These are phyloP conservation scores for Conringia planisiliqua DNA, from an alignment of 345 rosid genomes.

Conservation along the genomic window DNA sequence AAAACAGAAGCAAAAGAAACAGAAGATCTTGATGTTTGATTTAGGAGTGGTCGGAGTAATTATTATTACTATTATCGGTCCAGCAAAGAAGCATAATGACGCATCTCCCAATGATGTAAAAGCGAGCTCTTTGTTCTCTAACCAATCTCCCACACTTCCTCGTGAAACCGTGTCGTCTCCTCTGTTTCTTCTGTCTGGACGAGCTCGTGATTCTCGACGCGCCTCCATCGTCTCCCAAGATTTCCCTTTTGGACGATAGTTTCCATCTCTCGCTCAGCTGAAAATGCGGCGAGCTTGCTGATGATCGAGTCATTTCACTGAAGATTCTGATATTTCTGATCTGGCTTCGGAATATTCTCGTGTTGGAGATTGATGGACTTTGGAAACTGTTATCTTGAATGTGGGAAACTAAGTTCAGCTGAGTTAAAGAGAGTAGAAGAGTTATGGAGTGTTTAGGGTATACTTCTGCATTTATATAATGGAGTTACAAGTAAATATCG, in stretches of 20 bases:
- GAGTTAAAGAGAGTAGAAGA: neutral
- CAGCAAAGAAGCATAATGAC: constrained; percentile 90
- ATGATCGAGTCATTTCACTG: constrained; percentile 1
- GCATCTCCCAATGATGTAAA: constrained; percentile 89
- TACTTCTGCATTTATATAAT: constrained; percentile 22
- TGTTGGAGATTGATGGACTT: neutral
- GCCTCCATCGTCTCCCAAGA: constrained; percentile 17
- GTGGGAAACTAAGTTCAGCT: neutral
- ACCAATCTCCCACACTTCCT: constrained; percentile 80
- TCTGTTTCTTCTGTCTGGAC: constrained; percentile 27
- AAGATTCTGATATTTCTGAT: neutral
- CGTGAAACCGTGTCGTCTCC: constrained; percentile 53
- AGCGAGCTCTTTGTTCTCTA: constrained; percentile 82
- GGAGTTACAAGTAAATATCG: neutral
- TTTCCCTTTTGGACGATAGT: constrained; percentile 45
- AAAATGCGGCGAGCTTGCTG: constrained; percentile 24
- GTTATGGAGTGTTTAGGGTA: constrained; percentile 1
- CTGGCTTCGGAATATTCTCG: too few species aligned
- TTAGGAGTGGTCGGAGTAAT: constrained; percentile 35
- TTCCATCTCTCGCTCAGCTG: constrained; percentile 52
- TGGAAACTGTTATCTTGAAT: neutral
- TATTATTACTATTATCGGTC: constrained; percentile 63
- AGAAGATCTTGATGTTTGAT: neutral
- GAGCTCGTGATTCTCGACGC: constrained; percentile 31
- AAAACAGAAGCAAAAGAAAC: neutral